phyloP scores from a whole-genome alignment of 495 filamentous ascomycete genomes.

The Astrocystis sublimbata region DNA sequence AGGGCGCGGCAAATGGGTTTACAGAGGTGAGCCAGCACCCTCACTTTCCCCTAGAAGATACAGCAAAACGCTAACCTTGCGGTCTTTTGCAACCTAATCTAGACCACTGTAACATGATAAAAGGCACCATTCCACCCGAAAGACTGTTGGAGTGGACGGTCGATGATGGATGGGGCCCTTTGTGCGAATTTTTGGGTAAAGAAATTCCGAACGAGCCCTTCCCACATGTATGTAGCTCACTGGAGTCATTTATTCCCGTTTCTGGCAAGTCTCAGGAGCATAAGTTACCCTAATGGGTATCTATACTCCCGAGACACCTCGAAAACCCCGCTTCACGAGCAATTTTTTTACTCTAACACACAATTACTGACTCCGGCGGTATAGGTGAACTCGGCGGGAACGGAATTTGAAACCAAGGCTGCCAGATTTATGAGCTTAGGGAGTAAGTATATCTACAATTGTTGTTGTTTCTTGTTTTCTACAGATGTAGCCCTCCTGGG shows the following conservation, averaged over 20 bases:
- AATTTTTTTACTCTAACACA: too few relatives aligned
- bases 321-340: too few relatives aligned
- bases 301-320: too few relatives aligned
- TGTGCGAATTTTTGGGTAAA: conserved; percentile 39
- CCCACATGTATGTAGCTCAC: too few relatives aligned
- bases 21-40: conserved; percentile 17
- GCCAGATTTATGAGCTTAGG: neutral
- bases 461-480: neutral
- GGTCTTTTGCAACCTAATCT: neutral
- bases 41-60: neutral
- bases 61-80: neutral
- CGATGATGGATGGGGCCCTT: conserved; percentile 39
- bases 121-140: conserved; percentile 19
- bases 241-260: too few relatives aligned
- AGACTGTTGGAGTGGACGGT: conserved; percentile 26
- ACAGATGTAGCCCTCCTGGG: too few relatives aligned
- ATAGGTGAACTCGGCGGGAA: conserved; percentile 9
- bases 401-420: neutral
- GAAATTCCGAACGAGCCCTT: conserved; percentile 31
- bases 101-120: conserved; percentile 22
- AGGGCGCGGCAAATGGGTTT: conserved; percentile 29
- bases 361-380: too few relatives aligned
- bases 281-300: too few relatives aligned
- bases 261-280: too few relatives aligned
- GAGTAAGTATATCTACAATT: neutral